A percentile compares a stretch with the other conserved stretches of the same genome.
Conservation (phyloP, 352 stramenopile genomes). For the Pythium sukuiense region DNA sequence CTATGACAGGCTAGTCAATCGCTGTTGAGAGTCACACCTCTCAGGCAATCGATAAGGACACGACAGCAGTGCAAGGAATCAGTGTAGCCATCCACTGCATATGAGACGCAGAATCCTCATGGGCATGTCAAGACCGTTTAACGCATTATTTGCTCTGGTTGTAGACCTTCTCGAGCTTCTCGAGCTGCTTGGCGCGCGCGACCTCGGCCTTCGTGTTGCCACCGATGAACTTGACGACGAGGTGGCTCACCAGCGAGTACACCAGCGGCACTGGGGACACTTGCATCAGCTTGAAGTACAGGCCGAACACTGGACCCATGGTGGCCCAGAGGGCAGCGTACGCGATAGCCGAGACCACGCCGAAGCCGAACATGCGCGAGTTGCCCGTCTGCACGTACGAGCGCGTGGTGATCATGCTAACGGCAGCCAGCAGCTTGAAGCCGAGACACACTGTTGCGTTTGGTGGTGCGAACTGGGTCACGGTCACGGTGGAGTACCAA, state of each 20-base stretch:
- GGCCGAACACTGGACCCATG: slow-evolving; percentile 27
- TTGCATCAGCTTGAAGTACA: slow-evolving; percentile 38
- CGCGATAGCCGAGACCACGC: slow-evolving; percentile 36
- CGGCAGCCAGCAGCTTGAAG: slow-evolving; percentile 44
- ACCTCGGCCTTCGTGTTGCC: slow-evolving; percentile 55
- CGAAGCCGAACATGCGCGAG: slow-evolving; percentile 23
- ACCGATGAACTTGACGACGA: slow-evolving; percentile 38
- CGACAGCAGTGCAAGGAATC: too few species aligned
- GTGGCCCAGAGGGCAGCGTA: slow-evolving; percentile 45
- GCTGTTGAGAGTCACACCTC: too few species aligned
- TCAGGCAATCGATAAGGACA: too few species aligned
- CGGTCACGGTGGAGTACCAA: slow-evolving; percentile 34
- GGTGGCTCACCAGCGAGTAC: slow-evolving; percentile 38
- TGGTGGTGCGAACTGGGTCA: slow-evolving; percentile 1
- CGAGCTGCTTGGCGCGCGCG: slow-evolving; percentile 46
- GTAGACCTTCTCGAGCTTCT: slow-evolving; percentile 49
- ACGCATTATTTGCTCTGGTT: slow-evolving; percentile 10
- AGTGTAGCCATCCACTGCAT: too few species aligned
- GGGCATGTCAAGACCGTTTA: not conserved
- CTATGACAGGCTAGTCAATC: too few species aligned
- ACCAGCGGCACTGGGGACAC: slow-evolving; percentile 42
- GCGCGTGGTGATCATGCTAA: slow-evolving; percentile 38
- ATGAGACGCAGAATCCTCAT: not conserved
- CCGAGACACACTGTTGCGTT: slow-evolving; percentile 31
- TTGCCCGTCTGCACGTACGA: slow-evolving; percentile 36